Percentiles rank a stretch among this genome's conserved stretches.
These are phyloP conservation scores for Paecilomyces niveus DNA, from an alignment of 2,329 filamentous ascomycete genomes.

Conservation along the genomic window DNA sequence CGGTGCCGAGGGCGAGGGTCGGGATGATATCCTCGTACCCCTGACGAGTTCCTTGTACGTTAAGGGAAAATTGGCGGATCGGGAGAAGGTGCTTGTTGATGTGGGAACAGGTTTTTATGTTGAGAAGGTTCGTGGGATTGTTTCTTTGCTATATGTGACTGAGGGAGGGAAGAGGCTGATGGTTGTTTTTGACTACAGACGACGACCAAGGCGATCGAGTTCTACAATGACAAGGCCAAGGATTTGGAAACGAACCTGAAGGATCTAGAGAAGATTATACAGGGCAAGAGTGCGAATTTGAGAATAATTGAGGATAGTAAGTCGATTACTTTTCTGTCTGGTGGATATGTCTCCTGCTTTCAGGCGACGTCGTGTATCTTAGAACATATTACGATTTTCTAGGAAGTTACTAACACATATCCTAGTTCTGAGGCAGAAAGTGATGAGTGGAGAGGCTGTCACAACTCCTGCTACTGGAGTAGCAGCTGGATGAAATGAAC, in stretches of 20 bases:
- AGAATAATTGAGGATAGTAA: slow-evolving; percentile 82
- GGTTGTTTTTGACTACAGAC: slow-evolving; percentile 28
- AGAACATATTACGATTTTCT: background rate
- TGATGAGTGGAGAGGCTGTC: slow-evolving; percentile 38
- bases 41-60: slow-evolving; percentile 94
- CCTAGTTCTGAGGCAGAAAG: slow-evolving; percentile 46
- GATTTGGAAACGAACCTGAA: slow-evolving; percentile 58
- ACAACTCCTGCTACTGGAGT: slow-evolving; percentile 25
- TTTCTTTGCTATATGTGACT: background rate
- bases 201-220: slow-evolving; percentile 54
- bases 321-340: slow-evolving; percentile 11
- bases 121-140: slow-evolving; percentile 61
- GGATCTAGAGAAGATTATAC: slow-evolving; percentile 61
- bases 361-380: slow-evolving; percentile 5
- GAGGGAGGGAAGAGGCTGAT: slow-evolving; percentile 4
- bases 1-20: slow-evolving; percentile 21
- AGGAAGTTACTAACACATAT: slow-evolving; percentile 12
- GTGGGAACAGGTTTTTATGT: slow-evolving; percentile 92
- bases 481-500: slow-evolving; percentile 13
- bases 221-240: slow-evolving; percentile 63
- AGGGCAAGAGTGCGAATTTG: slow-evolving; percentile 74
- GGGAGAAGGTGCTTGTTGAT: slow-evolving; percentile 77
- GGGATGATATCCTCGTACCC: slow-evolving; percentile 67
- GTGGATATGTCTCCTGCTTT: background rate
- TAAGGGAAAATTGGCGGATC: slow-evolving; percentile 67